Base-by-base conservation (phyloP, 2,329 filamentous ascomycete species). In the Colletotrichum orbiculare region DNA sequence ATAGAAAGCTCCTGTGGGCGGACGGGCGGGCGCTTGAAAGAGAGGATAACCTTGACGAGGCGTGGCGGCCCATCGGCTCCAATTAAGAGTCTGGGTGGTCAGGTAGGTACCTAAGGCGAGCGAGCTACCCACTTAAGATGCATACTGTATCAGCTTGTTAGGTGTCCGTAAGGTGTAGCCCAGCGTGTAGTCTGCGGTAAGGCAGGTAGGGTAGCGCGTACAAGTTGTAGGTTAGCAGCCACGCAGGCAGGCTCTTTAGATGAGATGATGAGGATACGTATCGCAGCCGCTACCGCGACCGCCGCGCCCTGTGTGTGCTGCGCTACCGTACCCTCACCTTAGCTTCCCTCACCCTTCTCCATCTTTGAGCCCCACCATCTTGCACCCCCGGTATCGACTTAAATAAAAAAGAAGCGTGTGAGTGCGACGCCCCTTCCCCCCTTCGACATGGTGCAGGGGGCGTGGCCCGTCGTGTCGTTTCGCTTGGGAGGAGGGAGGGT, bases 241-340 rank as follows among this genome's bases (percentile, higher is more conserved):
- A 25, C 25, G 4, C 25, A 25, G 47, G 54, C 34, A 47, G 38
- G 33, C 52, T 54, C 17, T 49, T 63, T 34, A 64, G 60, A 64
- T 64, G 61, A 64, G 61, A 64, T 64, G 61, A 34, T 54, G 8
- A 48, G 41, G 43, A 11, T 61, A 61, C 58, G 50, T 61, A 56
- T 43, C 38, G 55, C 59, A 48, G 41, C 41, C 53, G 45, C 38
- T 61, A 46, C 59, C 45, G 43, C 45, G 55, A 50, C 55, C 7
- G 38, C 39, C 25, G 52, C 55, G 25, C 25, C 25, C 4, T 25
- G 25, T 25, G 25, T 25, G 13, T 34, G 47, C 13, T 15, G 50
- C 50, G 17, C 11, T 39, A 53, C 39, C 25, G 50, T 38, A 53
- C 37, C 50, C 57, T 52, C 37, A 2, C 17, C 17, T 17, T 17